Conservation (phyloP, 352 stramenopile genomes). For the Hyphochytrium catenoides region DNA sequence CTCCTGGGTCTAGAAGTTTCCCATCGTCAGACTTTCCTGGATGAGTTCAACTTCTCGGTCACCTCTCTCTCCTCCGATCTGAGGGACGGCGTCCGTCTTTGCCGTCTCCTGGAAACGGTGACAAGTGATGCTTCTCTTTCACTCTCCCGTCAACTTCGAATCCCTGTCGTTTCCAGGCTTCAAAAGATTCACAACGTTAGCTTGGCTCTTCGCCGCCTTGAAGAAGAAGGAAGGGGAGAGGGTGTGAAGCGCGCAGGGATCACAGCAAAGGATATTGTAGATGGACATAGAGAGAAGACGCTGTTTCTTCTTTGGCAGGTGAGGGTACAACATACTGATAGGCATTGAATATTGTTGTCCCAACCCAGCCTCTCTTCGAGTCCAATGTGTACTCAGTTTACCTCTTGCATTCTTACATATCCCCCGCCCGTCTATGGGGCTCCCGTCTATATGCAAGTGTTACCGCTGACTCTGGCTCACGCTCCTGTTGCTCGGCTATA, state of each 20-base stretch:
- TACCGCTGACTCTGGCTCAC: too few species aligned
- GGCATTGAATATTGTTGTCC: too few species aligned
- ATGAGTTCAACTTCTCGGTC: conserved; percentile 82
- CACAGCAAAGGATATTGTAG: conserved; percentile 79
- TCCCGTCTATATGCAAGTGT: too few species aligned
- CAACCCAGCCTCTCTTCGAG: too few species aligned
- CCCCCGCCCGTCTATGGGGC: too few species aligned
- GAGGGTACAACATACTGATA: too few species aligned
- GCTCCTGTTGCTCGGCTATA: too few species aligned
- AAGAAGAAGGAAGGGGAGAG: not conserved
- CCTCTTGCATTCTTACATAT: too few species aligned
- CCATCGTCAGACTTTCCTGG: conserved; percentile 71
- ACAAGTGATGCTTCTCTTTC: conserved; percentile 28
- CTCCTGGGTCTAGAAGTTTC: conserved; percentile 54
- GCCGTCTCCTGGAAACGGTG: conserved; percentile 73
- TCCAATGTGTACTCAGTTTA: too few species aligned
- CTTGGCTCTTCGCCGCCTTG: conserved; percentile 29
- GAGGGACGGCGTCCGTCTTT: conserved; percentile 80
- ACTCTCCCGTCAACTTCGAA: conserved; percentile 30
- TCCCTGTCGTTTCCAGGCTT: conserved; percentile 75
- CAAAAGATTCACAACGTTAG: conserved; percentile 92
- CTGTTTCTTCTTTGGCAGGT: conserved; percentile 82
- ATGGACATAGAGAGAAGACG: conserved; percentile 78
- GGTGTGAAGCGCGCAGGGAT: conserved; percentile 12
- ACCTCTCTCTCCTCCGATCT: conserved; percentile 77